Conservation (phyloP, 164 flowering plant species). For the Platanus orientalis region DNA sequence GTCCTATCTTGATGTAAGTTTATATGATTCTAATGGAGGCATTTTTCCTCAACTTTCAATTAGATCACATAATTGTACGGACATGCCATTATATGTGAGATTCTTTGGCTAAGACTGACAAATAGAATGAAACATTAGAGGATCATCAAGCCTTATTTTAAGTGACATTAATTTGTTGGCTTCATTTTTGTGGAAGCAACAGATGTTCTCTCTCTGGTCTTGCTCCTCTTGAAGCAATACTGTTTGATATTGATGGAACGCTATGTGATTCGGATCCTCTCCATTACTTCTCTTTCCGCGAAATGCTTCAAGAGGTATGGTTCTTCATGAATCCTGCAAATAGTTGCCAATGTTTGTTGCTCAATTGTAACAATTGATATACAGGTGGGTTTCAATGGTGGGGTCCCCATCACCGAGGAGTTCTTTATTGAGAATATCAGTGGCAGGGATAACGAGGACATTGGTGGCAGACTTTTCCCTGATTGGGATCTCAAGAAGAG, state of each 20-base stretch:
- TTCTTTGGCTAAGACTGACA: too few relatives aligned
- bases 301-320: slow-evolving; percentile 81
- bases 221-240: slow-evolving; percentile 79
- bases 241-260: slow-evolving; percentile 97
- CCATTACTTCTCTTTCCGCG: slow-evolving; percentile 63
- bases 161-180: background rate
- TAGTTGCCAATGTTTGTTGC: background rate
- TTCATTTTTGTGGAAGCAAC: slow-evolving; percentile 32
- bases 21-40: too few relatives aligned
- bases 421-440: slow-evolving; percentile 56
- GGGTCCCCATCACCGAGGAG: slow-evolving; percentile 75
- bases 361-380: background rate
- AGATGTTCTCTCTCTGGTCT: slow-evolving; percentile 42
- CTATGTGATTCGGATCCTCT: slow-evolving; percentile 94
- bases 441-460: slow-evolving; percentile 71
- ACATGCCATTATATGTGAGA: too few relatives aligned
- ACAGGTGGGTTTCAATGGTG: slow-evolving; percentile 84
- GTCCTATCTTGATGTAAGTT: too few relatives aligned
- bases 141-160: background rate
- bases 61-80: too few relatives aligned
- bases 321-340: slow-evolving; percentile 7
- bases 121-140: background rate
- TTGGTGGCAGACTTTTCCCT: slow-evolving; percentile 59
- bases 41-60: too few relatives aligned
- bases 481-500: slow-evolving; percentile 64